Evolutionary conservation across 345 rosid genomes (phyloP).

Genomic region (Eucalyptus erythrocorys): DNA sequence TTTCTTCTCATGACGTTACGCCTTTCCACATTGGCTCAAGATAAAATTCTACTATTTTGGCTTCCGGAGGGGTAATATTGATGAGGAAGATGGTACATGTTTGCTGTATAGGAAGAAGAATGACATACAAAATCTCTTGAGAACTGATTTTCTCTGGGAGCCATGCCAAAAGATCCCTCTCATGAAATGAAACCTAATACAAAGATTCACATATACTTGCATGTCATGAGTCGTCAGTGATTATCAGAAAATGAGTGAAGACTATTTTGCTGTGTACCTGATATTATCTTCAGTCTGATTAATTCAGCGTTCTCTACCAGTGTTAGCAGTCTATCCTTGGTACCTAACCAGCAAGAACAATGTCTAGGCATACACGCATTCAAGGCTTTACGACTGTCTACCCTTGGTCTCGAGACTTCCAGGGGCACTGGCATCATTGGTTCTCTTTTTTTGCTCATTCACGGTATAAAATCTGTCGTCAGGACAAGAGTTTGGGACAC

Average conservation of each 20-base stretch:
- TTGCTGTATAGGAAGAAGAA: background rate
- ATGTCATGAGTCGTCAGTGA: background rate
- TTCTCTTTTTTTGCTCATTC: background rate
- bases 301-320: background rate
- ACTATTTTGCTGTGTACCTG: background rate
- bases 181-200: background rate
- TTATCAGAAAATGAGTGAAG: background rate
- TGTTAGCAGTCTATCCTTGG: background rate
- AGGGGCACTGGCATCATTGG: background rate
- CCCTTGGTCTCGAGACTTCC: background rate
- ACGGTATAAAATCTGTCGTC: background rate
- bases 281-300: background rate
- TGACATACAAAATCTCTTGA: background rate
- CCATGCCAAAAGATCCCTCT: background rate
- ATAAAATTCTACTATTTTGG: background rate
- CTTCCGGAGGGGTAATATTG: background rate
- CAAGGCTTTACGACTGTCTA: background rate
- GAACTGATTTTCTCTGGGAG: background rate
- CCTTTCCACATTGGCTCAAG: background rate
- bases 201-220: background rate
- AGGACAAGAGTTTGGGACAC: too few relatives aligned
- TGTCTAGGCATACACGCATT: background rate
- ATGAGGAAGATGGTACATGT: background rate
- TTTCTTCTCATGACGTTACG: background rate
- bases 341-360: background rate